These are phyloP conservation scores for Penicillium samsonianum DNA, from an alignment of 495 filamentous ascomycete species.

Conservation along the genomic window DNA sequence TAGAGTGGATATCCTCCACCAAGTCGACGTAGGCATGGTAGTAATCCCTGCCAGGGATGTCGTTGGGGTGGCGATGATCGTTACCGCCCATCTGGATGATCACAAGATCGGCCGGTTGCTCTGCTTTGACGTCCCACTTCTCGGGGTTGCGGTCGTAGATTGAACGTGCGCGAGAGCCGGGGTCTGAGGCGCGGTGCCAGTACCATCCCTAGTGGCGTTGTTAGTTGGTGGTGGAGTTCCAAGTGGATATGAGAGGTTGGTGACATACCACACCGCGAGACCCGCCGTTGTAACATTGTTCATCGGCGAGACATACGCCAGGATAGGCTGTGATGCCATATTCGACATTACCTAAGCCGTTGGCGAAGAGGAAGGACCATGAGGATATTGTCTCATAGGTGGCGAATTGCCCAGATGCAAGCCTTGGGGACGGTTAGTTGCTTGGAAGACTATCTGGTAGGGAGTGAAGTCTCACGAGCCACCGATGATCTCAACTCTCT, in stretches of 20 bases:
- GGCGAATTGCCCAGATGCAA: slow-evolving; percentile 58
- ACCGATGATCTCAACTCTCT: slow-evolving; percentile 67
- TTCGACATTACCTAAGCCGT: slow-evolving; percentile 64
- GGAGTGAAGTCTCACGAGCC: slow-evolving; percentile 45
- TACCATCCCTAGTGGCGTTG: slow-evolving; percentile 50
- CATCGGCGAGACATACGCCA: slow-evolving; percentile 60
- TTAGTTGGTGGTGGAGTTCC: slow-evolving; percentile 4
- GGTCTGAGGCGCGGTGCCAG: slow-evolving; percentile 67
- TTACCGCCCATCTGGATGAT: slow-evolving; percentile 71
- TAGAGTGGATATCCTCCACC: slow-evolving; percentile 59
- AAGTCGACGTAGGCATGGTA: slow-evolving; percentile 59
- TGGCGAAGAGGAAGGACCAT: slow-evolving; percentile 57
- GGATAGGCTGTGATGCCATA: slow-evolving; percentile 63
- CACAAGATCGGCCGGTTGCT: slow-evolving; percentile 64
- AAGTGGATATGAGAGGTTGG: background rate
- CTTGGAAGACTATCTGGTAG: background rate
- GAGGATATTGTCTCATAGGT: slow-evolving; percentile 64
- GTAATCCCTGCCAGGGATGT: slow-evolving; percentile 55
- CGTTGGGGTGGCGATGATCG: slow-evolving; percentile 61
- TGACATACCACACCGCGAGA: slow-evolving; percentile 35
- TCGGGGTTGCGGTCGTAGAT: slow-evolving; percentile 58
- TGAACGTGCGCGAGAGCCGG: slow-evolving; percentile 48
- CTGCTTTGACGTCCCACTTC: slow-evolving; percentile 59
- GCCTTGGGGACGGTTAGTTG: slow-evolving; percentile 15
- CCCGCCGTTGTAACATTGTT: slow-evolving; percentile 55